Evolutionary conservation across 352 stramenopile genomes (phyloP).

Genomic region (Globisporangium paddicum): DNA sequence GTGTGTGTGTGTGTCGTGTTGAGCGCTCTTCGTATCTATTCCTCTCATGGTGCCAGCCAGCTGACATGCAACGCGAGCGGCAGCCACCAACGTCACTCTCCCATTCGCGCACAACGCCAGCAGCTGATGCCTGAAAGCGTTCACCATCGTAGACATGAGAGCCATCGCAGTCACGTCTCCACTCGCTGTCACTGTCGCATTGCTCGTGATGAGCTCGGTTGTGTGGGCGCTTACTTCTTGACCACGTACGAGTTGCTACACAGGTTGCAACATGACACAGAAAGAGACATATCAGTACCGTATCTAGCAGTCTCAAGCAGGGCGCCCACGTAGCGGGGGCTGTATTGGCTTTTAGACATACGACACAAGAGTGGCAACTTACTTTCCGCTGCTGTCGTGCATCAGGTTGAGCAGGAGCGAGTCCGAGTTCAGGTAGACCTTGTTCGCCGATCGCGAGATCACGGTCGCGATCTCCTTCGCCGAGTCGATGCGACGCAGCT

Average conservation of each 20-base stretch:
- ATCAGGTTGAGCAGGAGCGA: constrained; percentile 97
- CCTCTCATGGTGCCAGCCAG: background rate
- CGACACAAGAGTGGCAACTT: constrained; percentile 20
- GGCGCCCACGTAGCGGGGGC: background rate
- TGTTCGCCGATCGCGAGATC: constrained; percentile 94
- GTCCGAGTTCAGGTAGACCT: constrained; percentile 98
- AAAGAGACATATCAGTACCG: constrained; percentile 3
- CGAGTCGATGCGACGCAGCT: constrained; percentile 98
- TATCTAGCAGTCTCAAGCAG: background rate
- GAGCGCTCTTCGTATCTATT: constrained; percentile 3
- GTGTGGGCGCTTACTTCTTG: constrained; percentile 3
- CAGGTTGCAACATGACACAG: background rate
- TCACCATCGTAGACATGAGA: background rate
- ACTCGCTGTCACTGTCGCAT: background rate
- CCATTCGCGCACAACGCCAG: constrained; percentile 1
- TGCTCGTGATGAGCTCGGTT: background rate
- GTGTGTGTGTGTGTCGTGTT: background rate
- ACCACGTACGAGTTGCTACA: constrained; percentile 6
- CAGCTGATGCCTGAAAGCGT: background rate
- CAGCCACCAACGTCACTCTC: constrained; percentile 1
- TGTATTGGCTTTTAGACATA: constrained; percentile 6
- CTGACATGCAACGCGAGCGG: background rate
- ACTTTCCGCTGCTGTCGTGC: constrained; percentile 58
- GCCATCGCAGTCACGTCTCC: constrained; percentile 4
- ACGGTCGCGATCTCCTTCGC: constrained; percentile 98